phyloP scores from a whole-genome alignment of 257 asterid species.

The Jacaranda mimosifolia region DNA sequence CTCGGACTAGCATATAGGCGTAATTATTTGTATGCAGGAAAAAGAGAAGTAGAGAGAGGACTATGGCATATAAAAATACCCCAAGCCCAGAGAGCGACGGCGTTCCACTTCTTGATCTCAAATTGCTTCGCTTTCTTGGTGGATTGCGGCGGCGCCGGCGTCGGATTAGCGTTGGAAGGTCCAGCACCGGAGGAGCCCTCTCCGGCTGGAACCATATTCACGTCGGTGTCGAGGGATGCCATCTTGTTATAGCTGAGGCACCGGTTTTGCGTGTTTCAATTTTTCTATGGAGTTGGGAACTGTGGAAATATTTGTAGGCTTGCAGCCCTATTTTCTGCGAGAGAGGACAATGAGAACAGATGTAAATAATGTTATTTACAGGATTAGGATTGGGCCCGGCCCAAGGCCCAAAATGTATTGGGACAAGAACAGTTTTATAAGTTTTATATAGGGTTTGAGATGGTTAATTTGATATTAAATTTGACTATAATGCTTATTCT shows the following conservation, averaged over 20 bases:
- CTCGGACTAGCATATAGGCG: background rate
- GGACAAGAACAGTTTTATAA: too few species aligned
- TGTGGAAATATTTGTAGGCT: background rate
- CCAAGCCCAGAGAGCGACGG: conserved; percentile 97
- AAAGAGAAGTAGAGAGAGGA: background rate
- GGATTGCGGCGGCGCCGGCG: conserved; percentile 41
- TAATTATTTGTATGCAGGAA: background rate
- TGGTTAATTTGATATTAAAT: too few species aligned
- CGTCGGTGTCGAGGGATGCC: conserved; percentile 84
- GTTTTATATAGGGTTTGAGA: too few species aligned
- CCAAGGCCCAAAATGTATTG: background rate
- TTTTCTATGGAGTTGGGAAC: background rate
- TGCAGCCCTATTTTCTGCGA: background rate
- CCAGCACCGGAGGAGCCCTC: conserved; percentile 74
- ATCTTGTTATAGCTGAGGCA: conserved; percentile 32
- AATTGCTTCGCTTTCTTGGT: conserved; percentile 75
- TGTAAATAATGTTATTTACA: background rate
- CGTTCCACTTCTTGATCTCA: conserved; percentile 95
- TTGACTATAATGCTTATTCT: too few species aligned
- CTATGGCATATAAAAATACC: conserved; percentile 44
- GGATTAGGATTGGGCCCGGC: background rate
- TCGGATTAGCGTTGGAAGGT: conserved; percentile 50
- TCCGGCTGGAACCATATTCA: conserved; percentile 76
- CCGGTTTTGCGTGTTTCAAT: background rate
- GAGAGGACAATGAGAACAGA: background rate